Evolutionary conservation across 129 eudicot species (phyloP).

Genomic region (Solidago caesia): DNA sequence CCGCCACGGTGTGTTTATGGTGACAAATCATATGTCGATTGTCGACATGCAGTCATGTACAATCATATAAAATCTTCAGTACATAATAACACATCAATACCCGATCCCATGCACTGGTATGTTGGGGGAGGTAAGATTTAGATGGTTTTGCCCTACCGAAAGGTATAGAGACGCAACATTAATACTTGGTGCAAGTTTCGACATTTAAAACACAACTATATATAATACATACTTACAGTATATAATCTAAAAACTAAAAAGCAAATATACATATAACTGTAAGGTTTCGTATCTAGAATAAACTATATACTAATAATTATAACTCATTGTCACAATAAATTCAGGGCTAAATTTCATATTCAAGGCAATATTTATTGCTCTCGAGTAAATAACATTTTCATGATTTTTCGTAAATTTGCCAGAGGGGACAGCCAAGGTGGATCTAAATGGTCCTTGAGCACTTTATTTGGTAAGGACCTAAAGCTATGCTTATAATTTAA

Average conservation of each 20-base stretch:
- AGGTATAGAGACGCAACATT: background rate
- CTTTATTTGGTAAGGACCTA: constrained; percentile 21
- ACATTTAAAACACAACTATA: constrained; percentile 10
- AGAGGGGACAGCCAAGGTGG: constrained; percentile 22
- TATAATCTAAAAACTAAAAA: background rate
- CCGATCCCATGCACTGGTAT: too few relatives aligned
- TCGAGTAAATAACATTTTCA: constrained; percentile 3
- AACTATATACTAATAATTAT: background rate
- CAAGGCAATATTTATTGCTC: constrained; percentile 9
- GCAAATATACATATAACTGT: constrained; percentile 9
- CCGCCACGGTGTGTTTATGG: constrained; percentile 11
- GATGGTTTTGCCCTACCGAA: too few relatives aligned
- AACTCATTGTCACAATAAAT: constrained; percentile 6
- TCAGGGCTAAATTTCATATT: constrained; percentile 15
- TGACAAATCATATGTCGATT: background rate
- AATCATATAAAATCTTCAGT: background rate
- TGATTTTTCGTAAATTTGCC: constrained; percentile 11
- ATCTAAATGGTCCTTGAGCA: constrained; percentile 27
- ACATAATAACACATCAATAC: background rate
- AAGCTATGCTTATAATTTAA: constrained; percentile 18
- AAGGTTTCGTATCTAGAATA: background rate
- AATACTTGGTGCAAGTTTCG: background rate
- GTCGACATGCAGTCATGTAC: background rate
- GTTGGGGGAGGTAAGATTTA: too few relatives aligned
- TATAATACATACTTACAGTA: constrained; percentile 9